These are phyloP conservation scores for Neurospora africana DNA, from an alignment of 495 filamentous ascomycete species.

Conservation along the genomic window DNA sequence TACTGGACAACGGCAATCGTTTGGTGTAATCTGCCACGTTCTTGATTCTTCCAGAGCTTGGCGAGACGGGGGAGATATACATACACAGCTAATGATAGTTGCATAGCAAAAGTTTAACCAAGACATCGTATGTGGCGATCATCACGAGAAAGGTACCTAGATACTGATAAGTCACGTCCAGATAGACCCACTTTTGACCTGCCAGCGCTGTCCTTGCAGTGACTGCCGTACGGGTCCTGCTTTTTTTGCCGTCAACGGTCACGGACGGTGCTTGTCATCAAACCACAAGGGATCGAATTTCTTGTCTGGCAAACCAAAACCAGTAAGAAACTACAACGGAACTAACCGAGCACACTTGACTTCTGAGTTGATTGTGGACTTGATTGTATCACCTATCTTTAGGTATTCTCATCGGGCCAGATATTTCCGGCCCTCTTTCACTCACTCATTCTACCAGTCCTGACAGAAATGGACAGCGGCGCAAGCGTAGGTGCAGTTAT, in stretches of 20 bases:
- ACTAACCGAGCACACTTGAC: neutral
- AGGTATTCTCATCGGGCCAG: neutral
- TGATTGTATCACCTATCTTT: neutral
- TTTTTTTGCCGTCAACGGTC: neutral
- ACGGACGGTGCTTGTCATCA: neutral
- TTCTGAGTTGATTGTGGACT: neutral
- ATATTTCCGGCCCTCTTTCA: neutral
- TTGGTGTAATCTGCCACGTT: neutral
- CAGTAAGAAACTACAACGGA: neutral
- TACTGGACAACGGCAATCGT: neutral
- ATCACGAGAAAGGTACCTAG: neutral
- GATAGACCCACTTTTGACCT: neutral
- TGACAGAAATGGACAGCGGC: conserved; percentile 2
- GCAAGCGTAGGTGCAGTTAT: conserved; percentile 1
- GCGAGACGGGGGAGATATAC: neutral
- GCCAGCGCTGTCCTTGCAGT: neutral
- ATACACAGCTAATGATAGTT: neutral
- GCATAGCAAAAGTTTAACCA: neutral
- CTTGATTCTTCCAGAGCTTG: neutral
- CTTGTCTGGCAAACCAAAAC: neutral
- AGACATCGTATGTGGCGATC: neutral
- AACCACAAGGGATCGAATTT: neutral
- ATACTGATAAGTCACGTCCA: neutral
- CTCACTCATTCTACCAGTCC: neutral
- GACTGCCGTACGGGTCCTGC: neutral